These are phyloP conservation scores for Scedosporium dehoogii DNA, from an alignment of 2,329 filamentous ascomycete genomes.

Conservation along the genomic window DNA sequence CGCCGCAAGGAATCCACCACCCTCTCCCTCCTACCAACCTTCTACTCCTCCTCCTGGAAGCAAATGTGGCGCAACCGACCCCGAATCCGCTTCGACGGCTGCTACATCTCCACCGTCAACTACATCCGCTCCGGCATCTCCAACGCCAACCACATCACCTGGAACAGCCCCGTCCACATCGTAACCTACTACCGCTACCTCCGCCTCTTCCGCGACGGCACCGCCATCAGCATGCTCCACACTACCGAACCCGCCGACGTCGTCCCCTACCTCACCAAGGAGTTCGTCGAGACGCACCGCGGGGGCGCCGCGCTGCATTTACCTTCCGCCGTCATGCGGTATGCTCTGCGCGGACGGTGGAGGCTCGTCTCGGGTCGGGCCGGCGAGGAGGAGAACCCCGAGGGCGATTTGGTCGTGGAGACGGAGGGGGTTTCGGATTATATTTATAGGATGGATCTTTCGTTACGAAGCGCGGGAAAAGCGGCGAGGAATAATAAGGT, in stretches of 20 bases:
- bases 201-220: constrained; percentile 86
- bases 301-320: constrained; percentile 17
- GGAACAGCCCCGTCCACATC: constrained; percentile 79
- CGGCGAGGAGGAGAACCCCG: constrained; percentile 21
- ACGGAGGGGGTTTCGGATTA: constrained; percentile 79
- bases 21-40: constrained; percentile 27
- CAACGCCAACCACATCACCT: constrained; percentile 60
- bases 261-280: constrained; percentile 70
- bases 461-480: constrained; percentile 53
- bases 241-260: constrained; percentile 78
- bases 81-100: constrained; percentile 84
- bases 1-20: constrained; percentile 22
- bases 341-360: constrained; percentile 52
- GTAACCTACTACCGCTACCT: constrained; percentile 98
- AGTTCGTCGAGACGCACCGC: constrained; percentile 47
- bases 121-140: constrained; percentile 77
- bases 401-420: constrained; percentile 70
- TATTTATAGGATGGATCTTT: constrained; percentile 72
- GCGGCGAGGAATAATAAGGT: constrained; percentile 74
- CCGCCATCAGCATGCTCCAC: constrained; percentile 68
- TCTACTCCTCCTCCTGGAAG: constrained; percentile 46
- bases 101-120: constrained; percentile 95
- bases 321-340: constrained; percentile 49
- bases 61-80: constrained; percentile 73
- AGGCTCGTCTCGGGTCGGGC: constrained; percentile 29